Conservation (phyloP, 1,284 basidiomycete species). For the Microbotryum scabiosae region DNA sequence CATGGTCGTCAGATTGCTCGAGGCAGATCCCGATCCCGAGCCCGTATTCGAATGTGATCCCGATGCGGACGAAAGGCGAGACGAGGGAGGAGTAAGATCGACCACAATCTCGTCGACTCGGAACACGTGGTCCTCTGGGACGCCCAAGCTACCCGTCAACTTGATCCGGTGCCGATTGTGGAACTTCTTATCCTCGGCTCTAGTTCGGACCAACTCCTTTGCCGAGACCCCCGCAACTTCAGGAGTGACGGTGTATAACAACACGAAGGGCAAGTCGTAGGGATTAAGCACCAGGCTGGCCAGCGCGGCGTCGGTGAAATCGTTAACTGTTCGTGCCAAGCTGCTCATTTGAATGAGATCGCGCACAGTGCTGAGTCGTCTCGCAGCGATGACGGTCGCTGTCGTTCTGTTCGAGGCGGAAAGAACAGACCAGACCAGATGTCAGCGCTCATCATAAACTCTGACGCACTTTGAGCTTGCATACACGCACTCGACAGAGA, state of each 20-base stretch:
- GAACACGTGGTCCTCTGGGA: constrained; percentile 23
- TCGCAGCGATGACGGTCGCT: constrained; percentile 26
- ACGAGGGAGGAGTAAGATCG: constrained; percentile 15
- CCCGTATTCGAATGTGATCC: constrained; percentile 2
- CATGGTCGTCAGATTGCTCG: constrained; percentile 9
- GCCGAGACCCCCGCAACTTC: constrained; percentile 7
- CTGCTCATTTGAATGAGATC: constrained; percentile 28
- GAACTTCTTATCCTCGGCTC: background rate
- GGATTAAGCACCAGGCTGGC: constrained; percentile 21
- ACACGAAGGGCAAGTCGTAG: constrained; percentile 29
- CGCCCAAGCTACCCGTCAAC: constrained; percentile 7
- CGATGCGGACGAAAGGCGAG: constrained; percentile 18
- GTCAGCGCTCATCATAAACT: background rate
- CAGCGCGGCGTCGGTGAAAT: constrained; percentile 19
- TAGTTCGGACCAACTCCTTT: constrained; percentile 14
- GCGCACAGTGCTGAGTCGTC: constrained; percentile 25
- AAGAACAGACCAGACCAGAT: no score
- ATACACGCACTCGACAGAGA: constrained; percentile 20
- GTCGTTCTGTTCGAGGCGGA: constrained; percentile 9
- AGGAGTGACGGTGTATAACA: constrained; percentile 24
- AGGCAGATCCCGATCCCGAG: constrained; percentile 5
- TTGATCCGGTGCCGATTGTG: background rate
- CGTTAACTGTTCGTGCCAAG: constrained; percentile 23
- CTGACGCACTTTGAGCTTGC: no score
- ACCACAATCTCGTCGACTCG: constrained; percentile 13